Evolutionary conservation across 164 flowering plant species (phyloP), one percentile per base, ranked within the genome.

Genomic region (Tetrastigma voinierianum): DNA sequence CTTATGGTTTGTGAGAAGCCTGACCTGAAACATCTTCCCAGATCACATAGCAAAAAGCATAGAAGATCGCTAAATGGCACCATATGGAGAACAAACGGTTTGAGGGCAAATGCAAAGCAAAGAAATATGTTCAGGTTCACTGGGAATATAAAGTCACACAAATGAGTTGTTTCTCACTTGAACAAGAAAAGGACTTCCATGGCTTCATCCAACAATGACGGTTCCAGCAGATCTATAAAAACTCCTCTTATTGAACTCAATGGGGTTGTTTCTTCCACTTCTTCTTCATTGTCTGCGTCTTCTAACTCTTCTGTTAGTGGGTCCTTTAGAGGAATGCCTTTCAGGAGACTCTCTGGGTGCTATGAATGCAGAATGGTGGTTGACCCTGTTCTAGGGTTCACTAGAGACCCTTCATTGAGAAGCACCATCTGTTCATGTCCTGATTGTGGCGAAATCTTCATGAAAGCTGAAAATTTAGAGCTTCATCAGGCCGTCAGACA

Each of bases 341-440:
- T 90, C 47, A 78, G 90, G 72, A 87, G 87, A 64, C 69, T 93
- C 61, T 88, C 96, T 9, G 97, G 96, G 12, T 93, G 98, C 65
- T 93, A 89, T 74, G 98, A 93, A 73, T 91, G 98, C 63, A 79
- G 85, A 72, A 83, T 87, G 91, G 93, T 91, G 69, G 85, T 87
- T 51, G 98, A 93, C 67, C 98, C 94, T 58, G 84, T 87, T 72
- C 81, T 75, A 71, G 90, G 88, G 2, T 56, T 83, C 62, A 71
- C 86, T 25, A 85, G 86, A 72, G 84, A 84, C 58, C 83, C 96
- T 72, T 84, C 89, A 67, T 74, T 86, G 15, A 85, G 90, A 75
- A 53, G 78, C 32, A 74, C 84, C 49, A 78, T 87, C 24, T 81
- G 78, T 72, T 69, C 96, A 46, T 93, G 98, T 52, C 83, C 93